Conservation (phyloP, 257 asterid genomes). For the Scutellaria minor region DNA sequence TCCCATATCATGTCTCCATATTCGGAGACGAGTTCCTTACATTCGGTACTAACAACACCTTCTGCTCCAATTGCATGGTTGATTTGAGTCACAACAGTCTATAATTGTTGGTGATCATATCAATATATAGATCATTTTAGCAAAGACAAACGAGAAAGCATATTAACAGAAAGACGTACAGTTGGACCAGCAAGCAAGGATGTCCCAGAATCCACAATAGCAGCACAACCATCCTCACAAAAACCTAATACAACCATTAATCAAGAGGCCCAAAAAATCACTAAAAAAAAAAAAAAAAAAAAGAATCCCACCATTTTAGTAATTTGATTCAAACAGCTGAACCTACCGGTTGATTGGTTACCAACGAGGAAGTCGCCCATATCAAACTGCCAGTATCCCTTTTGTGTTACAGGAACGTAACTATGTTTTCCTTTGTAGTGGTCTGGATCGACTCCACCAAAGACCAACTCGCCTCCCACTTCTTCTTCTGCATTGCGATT, state of each 20-base stretch:
- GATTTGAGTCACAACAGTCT: constrained; percentile 82
- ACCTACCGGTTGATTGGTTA: constrained; percentile 74
- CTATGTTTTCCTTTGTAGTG: constrained; percentile 80
- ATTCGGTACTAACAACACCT: constrained; percentile 86
- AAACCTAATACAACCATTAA: constrained; percentile 52
- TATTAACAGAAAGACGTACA: constrained; percentile 41
- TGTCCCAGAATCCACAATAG: constrained; percentile 97
- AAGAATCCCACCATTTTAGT: neutral
- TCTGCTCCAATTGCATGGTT: constrained; percentile 94
- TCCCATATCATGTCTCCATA: constrained; percentile 93
- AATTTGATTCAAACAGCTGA: constrained; percentile 1
- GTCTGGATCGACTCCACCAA: constrained; percentile 80
- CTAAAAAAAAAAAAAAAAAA: neutral
- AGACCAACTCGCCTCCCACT: constrained; percentile 85
- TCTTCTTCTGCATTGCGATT: constrained; percentile 72
- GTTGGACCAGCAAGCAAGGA: constrained; percentile 94
- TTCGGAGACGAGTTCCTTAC: constrained; percentile 69
- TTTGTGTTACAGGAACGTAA: constrained; percentile 73
- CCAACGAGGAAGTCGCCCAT: constrained; percentile 84
- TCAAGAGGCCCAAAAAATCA: no score
- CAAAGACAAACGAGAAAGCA: no score
- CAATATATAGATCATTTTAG: no score
- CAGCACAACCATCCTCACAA: constrained; percentile 86
- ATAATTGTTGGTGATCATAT: constrained; percentile 22
- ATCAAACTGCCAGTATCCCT: constrained; percentile 95